These are phyloP conservation scores for Erigeron canadensis DNA, from an alignment of 129 eudicot genomes.

Conservation along the genomic window DNA sequence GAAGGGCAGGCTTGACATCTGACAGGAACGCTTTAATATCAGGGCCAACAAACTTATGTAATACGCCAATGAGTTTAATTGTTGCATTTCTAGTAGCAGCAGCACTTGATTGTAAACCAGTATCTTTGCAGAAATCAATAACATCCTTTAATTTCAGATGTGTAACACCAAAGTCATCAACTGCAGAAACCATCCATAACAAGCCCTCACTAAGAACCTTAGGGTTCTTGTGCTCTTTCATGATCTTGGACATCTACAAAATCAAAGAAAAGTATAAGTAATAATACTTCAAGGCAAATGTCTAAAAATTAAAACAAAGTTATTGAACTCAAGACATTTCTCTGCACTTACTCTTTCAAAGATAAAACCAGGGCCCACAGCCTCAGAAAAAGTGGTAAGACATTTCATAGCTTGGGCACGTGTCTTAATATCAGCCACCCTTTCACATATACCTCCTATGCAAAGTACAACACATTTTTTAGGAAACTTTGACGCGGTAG, in stretches of 20 bases:
- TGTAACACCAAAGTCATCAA: constrained; percentile 89
- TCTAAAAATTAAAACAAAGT: background rate
- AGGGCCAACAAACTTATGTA: constrained; percentile 94
- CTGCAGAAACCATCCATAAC: constrained; percentile 95
- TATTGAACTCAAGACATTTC: background rate
- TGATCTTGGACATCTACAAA: constrained; percentile 76
- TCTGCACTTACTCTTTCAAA: constrained; percentile 81
- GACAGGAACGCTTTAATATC: constrained; percentile 86
- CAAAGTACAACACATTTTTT: constrained; percentile 96
- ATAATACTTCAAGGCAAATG: constrained; percentile 9
- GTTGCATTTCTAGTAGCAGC: constrained; percentile 98
- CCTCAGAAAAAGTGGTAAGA: constrained; percentile 85
- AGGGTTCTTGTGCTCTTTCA: constrained; percentile 99
- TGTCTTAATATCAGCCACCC: constrained; percentile 99
- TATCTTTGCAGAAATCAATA: constrained; percentile 98
- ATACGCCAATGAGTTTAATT: constrained; percentile 78
- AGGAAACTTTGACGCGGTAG: constrained; percentile 80
- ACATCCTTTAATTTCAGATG: constrained; percentile 87
- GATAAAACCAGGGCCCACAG: constrained; percentile 94
- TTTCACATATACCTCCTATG: constrained; percentile 83
- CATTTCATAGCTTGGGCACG: constrained; percentile 95
- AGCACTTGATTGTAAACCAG: constrained; percentile 95
- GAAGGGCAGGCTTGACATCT: constrained; percentile 99
- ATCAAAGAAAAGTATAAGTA: background rate
- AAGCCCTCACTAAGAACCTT: constrained; percentile 98